These are phyloP conservation scores for Digitaria exilis DNA, from an alignment of 202 grass and related monocot species.

Conservation along the genomic window DNA sequence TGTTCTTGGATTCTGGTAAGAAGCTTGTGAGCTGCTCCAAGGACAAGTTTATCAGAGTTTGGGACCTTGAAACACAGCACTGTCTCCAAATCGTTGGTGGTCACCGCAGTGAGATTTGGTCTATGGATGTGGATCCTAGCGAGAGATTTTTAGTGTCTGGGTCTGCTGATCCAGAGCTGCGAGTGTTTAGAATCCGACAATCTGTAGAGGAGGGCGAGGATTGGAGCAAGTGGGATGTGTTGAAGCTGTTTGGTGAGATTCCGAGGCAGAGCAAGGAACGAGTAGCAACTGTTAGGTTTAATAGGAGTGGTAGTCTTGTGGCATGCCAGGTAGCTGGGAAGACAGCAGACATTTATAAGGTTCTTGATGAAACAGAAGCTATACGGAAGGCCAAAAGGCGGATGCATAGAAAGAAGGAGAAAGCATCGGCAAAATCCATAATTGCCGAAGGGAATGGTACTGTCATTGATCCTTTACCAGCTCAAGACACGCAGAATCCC, in stretches of 20 bases:
- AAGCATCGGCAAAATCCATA: conserved; percentile 55
- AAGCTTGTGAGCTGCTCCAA: conserved; percentile 94
- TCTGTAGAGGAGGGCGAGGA: conserved; percentile 51
- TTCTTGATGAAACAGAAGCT: conserved; percentile 79
- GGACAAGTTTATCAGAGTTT: conserved; percentile 93
- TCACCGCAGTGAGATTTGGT: conserved; percentile 90
- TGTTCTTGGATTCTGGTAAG: conserved; percentile 88
- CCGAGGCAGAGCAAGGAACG: conserved; percentile 80
- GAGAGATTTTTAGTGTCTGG: conserved; percentile 83
- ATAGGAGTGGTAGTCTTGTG: conserved; percentile 68
- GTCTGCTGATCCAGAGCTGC: conserved; percentile 73
- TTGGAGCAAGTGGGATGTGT: conserved; percentile 79
- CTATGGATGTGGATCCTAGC: conserved; percentile 71
- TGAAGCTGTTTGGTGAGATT: conserved; percentile 95
- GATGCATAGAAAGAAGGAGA: conserved; percentile 87
- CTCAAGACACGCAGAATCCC: conserved; percentile 53
- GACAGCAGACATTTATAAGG: conserved; percentile 69
- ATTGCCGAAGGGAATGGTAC: conserved; percentile 49
- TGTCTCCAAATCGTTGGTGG: conserved; percentile 91
- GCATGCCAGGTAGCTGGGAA: conserved; percentile 91
- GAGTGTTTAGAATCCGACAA: conserved; percentile 68
- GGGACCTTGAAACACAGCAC: conserved; percentile 93
- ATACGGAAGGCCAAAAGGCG: conserved; percentile 78
- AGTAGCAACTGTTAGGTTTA: conserved; percentile 71
- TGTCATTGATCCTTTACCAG: conserved; percentile 55